Conservation (phyloP, 2,329 filamentous ascomycete genomes). For the Lecanicillium sp. region DNA sequence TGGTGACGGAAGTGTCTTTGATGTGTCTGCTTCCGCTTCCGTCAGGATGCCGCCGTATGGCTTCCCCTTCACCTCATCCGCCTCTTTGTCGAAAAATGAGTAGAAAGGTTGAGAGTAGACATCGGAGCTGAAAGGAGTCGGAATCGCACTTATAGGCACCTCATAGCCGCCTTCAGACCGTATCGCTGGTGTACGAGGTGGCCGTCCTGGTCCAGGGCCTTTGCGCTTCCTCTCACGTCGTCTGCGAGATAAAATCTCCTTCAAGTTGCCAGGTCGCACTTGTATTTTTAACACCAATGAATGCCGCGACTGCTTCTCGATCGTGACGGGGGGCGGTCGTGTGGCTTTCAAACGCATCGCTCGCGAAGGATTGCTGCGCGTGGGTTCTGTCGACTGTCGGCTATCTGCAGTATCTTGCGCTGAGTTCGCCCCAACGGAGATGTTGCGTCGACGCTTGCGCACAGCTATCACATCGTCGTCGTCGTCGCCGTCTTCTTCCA, state of each 20-base stretch:
- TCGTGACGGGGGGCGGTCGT: constrained; percentile 30
- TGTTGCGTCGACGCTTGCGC: constrained; percentile 46
- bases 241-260: constrained; percentile 26
- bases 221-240: constrained; percentile 22
- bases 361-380: constrained; percentile 38
- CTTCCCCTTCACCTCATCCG: constrained; percentile 82
- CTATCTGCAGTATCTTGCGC: constrained; percentile 26
- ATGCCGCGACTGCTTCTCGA: constrained; percentile 29
- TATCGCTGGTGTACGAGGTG: background rate
- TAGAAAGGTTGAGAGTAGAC: constrained; percentile 74
- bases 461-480: constrained; percentile 46
- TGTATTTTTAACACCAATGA: constrained; percentile 27
- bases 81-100: constrained; percentile 81
- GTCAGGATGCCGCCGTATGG: constrained; percentile 91
- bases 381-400: constrained; percentile 19
- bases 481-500: constrained; percentile 53
- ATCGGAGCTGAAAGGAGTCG: constrained; percentile 49
- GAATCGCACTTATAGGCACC: constrained; percentile 21
- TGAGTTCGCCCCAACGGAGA: constrained; percentile 33
- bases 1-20: constrained; percentile 73
- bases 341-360: constrained; percentile 48
- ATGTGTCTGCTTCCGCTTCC: constrained; percentile 84
- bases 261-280: constrained; percentile 29
- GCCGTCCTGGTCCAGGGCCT: constrained; percentile 14
- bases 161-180: background rate